Base-by-base conservation (phyloP, 2,329 filamentous ascomycete species). In the Aspergillus novofumigatus region DNA sequence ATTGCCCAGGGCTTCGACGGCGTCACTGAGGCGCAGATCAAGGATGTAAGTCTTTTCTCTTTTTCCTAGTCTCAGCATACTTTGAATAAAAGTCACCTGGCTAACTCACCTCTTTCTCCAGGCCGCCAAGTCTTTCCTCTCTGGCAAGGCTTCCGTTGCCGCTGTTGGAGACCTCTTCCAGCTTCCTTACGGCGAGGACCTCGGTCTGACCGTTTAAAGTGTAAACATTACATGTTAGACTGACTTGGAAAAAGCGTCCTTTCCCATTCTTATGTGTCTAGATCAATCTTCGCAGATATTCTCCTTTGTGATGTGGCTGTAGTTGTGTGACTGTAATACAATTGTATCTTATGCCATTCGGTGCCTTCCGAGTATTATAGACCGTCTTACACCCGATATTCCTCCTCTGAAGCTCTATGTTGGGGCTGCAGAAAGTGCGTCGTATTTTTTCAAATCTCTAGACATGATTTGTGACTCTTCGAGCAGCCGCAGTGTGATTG, bases 111-210 rank as follows among this genome's bases (percentile, higher is more conserved):
- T 54, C 41, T 49, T 55, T 55, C 53, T 51, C 71, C 7, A 97
- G 92, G 86, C 89, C 71, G 92, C 92, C 71, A 95, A 96, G 83
- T 81, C 87, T 72, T 83, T 97, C 67, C 81, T 97, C 64, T 89
- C 92, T 65, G 86, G 86, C 77, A 97, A 92, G 84, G 92, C 93
- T 52, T 88, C 91, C 54, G 90, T 97, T 62, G 89, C 91, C 61
- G 83, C 91, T 58, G 92, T 97, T 62, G 94, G 94, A 76, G 94
- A 99, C 75, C 84, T 99, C 68, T 89, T 91, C 77, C 84, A 88
- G 69, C 86, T 99, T 73, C 94, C 94, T 57, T 99, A 88, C 74
- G 94, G 92, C 65, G 90, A 92, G 79, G 94, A 99, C 74, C 83
- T 99, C 75, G 95, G 93, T 68, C 85, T 99, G 73, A 91, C 88